Conservation (phyloP, 2,329 filamentous ascomycete species). For the Delphinella strobiligena region DNA sequence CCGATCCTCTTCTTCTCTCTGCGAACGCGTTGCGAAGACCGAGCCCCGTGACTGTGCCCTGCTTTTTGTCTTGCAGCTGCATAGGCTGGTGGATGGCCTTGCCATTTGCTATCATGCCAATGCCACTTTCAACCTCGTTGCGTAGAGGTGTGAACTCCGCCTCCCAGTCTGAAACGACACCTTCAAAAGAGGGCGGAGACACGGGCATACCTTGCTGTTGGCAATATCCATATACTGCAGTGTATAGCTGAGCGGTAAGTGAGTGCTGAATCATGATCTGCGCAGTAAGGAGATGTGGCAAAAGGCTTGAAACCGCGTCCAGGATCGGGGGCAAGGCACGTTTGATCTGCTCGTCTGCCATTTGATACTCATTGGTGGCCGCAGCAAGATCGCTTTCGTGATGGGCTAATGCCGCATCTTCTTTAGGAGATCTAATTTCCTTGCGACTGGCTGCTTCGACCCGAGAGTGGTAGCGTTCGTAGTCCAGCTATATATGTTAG, state of each 20-base stretch:
- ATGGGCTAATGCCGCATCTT: constrained; percentile 59
- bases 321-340: constrained; percentile 61
- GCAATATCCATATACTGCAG: constrained; percentile 61
- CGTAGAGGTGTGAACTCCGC: constrained; percentile 50
- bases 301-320: constrained; percentile 56
- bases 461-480: constrained; percentile 62
- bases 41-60: constrained; percentile 33
- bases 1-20: constrained; percentile 4
- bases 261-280: constrained; percentile 69
- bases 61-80: constrained; percentile 33
- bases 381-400: constrained; percentile 57
- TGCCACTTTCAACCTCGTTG: constrained; percentile 50
- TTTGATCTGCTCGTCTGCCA: constrained; percentile 62
- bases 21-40: constrained; percentile 29
- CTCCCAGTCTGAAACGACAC: constrained; percentile 57
- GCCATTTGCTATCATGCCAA: constrained; percentile 52
- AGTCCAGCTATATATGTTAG: constrained; percentile 56
- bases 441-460: constrained; percentile 61
- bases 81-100: constrained; percentile 51
- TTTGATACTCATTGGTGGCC: constrained; percentile 55
- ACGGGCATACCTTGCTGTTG: constrained; percentile 57
- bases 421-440: constrained; percentile 55
- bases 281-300: constrained; percentile 56
- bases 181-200: constrained; percentile 59
- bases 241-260: constrained; percentile 68